phyloP scores from a whole-genome alignment of 108 stramenopile genomes.

The Seminavis robusta region DNA sequence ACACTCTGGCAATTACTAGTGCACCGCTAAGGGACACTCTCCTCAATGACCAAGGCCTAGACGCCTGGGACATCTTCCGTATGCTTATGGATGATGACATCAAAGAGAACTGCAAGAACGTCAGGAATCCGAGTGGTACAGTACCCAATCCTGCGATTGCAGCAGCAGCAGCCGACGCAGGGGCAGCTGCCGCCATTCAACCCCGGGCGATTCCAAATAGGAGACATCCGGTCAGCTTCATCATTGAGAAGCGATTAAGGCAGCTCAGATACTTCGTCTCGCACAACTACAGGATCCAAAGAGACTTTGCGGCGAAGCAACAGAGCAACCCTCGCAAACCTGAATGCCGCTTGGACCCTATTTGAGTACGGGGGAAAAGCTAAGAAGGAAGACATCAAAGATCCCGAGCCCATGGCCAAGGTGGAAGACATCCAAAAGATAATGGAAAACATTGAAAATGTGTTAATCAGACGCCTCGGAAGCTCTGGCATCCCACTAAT shows the following conservation, averaged over 20 bases:
- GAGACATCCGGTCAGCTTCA: not conserved
- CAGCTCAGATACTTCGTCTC: slow-evolving; percentile 1
- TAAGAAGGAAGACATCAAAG: not conserved
- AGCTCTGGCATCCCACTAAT: not conserved
- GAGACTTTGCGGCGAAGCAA: not conserved
- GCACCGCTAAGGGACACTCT: no score
- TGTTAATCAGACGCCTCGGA: not conserved
- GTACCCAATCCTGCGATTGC: slow-evolving; percentile 3
- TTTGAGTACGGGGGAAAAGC: not conserved
- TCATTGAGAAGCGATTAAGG: not conserved
- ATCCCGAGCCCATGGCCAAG: not conserved
- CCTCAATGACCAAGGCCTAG: slow-evolving; percentile 3
- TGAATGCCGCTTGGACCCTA: not conserved
- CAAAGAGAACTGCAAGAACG: not conserved
- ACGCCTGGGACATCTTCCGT: not conserved
- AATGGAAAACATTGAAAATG: not conserved
- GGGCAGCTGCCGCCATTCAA: not conserved
- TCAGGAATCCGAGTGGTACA: slow-evolving; percentile 7
- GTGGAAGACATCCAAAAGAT: not conserved
- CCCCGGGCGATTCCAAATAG: not conserved
- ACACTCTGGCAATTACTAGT: not conserved
- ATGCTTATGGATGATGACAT: slow-evolving; percentile 4
- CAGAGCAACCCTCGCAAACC: not conserved
- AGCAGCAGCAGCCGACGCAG: not conserved
- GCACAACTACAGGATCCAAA: slow-evolving; percentile 1